phyloP scores from a whole-genome alignment of 2,329 filamentous ascomycete genomes.

The Paecilomyces formosus region DNA sequence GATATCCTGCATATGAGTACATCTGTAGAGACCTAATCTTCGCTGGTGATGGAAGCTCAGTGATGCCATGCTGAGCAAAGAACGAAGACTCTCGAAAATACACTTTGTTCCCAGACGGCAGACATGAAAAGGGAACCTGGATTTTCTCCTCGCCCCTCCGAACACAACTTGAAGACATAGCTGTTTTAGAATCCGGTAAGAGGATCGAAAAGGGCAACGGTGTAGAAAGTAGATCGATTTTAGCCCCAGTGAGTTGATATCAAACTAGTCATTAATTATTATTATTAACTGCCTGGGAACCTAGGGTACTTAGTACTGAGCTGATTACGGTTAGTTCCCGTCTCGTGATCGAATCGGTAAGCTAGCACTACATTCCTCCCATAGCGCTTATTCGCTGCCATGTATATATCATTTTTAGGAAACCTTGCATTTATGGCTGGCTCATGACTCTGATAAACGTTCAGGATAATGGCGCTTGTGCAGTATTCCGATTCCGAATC shows the following conservation, averaged over 20 bases:
- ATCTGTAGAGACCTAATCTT: neutral
- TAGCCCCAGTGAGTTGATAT: no score
- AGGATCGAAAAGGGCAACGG: neutral
- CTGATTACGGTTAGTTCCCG: no score
- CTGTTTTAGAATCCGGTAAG: neutral
- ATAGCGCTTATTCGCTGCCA: no score
- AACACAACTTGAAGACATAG: neutral
- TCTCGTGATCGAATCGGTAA: no score
- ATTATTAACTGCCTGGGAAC: no score
- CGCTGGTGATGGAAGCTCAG: neutral
- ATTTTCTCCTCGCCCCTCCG: neutral
- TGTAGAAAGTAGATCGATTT: no score
- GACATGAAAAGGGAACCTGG: neutral
- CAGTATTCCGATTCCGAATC: conserved; percentile 51
- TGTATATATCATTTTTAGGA: no score
- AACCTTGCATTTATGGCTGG: no score
- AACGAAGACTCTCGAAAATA: neutral
- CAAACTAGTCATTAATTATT: no score
- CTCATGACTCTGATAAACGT: no score
- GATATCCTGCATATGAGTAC: neutral
- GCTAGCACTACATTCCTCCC: no score
- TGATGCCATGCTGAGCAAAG: neutral
- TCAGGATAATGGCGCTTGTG: conserved; percentile 51
- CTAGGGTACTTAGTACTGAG: no score
- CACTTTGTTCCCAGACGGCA: neutral